Conservation (phyloP, 129 eudicot species). For the Flaveria sonorensis region DNA sequence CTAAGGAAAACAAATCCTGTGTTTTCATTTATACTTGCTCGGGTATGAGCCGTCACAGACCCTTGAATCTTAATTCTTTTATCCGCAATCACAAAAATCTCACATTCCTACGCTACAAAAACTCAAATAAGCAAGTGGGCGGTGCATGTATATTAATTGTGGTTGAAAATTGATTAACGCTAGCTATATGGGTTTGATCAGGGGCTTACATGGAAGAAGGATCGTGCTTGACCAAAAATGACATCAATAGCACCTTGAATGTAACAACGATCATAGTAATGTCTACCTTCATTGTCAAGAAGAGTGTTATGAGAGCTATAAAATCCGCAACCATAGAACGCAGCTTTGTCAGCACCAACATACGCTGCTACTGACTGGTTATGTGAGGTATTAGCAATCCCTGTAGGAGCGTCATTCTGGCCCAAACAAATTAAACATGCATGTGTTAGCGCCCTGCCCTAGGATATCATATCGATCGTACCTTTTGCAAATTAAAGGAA, state of each 20-base stretch:
- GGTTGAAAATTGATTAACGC: too few species aligned
- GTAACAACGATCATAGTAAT: conserved; percentile 75
- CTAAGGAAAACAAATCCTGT: conserved; percentile 70
- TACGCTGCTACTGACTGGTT: conserved; percentile 80
- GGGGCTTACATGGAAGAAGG: conserved; percentile 53
- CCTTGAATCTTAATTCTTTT: conserved; percentile 60
- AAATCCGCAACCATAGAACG: conserved; percentile 84
- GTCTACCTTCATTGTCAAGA: conserved; percentile 71
- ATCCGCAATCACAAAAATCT: conserved; percentile 71
- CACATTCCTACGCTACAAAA: conserved; percentile 52
- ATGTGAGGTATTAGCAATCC: conserved; percentile 45
- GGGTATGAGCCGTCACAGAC: conserved; percentile 64
- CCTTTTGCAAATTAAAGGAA: too few species aligned
- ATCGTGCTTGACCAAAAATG: conserved; percentile 73
- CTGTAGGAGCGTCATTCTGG: conserved; percentile 72
- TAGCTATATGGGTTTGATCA: too few species aligned
- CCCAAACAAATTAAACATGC: background rate
- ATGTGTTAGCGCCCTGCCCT: too few species aligned
- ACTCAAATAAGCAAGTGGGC: too few species aligned
- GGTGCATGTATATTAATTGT: too few species aligned
- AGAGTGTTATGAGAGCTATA: conserved; percentile 76
- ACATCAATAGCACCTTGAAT: conserved; percentile 80
- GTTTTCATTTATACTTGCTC: conserved; percentile 44
- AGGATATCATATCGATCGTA: too few species aligned
- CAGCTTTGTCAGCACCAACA: conserved; percentile 66